Base-by-base conservation (phyloP, 495 filamentous ascomycete species). In the Articulospora tetracladia region DNA sequence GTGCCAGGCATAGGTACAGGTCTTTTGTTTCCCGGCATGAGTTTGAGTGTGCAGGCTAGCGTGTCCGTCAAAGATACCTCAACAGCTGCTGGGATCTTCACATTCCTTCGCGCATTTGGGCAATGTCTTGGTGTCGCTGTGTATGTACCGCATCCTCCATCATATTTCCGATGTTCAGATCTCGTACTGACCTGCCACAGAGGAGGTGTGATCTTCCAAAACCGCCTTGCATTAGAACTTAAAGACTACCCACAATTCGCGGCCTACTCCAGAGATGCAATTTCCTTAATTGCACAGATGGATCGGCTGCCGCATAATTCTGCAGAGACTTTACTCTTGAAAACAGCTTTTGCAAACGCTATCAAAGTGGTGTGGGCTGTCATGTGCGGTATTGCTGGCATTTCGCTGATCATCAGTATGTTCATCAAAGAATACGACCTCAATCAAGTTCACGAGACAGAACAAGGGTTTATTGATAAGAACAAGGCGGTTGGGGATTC, bases 41-140 rank as follows among this genome's bases (percentile, higher is more conserved):
- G 77, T 50, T 74, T 77, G 30, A 70, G 70, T 10, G 63, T 81
- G 10, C 80, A 83, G 41, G 76, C 76, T 3, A 62, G 77, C 3
- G 65, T 58, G 8, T 58, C 63, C 1, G 72, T 71, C 59, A 65
- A 72, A 44, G 74, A 84, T 63, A 74, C 77, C 50, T 80, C 80
- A 17, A 81, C 81, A 57, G 81, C 81, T 17, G 77, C 81, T 7
- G 77, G 77, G 58, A 77, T 87, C 61, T 83, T 80, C 53, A 76
- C 74, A 27, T 83, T 88, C 61, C 73, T 84, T 55, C 76, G 84
- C 17, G 75, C 79, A 0, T 77, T 83, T 64, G 87, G 86, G 4
- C 70, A 73, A 58, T 61, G 66, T 13, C 58, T 77, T 46, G 75
- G 75, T 36, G 70, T 77, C n/a, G 83, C 81, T 77, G 88, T 60